Evolutionary conservation across 805 yeast species (phyloP).

Genomic region (Candida patagonica): DNA sequence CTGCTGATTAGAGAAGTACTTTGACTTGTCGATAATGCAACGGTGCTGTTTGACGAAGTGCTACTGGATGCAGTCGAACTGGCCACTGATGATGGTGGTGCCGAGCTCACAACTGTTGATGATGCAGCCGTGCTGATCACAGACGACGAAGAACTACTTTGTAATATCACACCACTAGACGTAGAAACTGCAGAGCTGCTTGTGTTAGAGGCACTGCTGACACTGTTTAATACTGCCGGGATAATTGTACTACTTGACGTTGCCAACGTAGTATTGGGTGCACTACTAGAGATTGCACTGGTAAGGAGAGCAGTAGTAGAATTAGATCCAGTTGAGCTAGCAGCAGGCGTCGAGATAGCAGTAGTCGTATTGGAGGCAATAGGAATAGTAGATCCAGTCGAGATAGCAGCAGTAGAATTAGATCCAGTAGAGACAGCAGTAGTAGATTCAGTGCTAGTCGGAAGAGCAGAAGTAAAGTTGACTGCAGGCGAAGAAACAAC

Average conservation of each 20-base stretch:
- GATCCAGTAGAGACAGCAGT: neutral
- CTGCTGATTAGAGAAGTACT: neutral
- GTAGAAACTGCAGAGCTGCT: slow-evolving; percentile 2
- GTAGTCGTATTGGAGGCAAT: slow-evolving; percentile 3
- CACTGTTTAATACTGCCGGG: neutral
- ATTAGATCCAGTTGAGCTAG: slow-evolving; percentile 6
- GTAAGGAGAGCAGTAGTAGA: slow-evolving; percentile 3
- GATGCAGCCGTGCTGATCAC: neutral
- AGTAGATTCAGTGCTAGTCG: neutral
- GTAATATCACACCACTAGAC: neutral
- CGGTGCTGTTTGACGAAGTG: neutral
- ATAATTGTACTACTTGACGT: neutral
- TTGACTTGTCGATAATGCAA: neutral
- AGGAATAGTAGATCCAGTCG: slow-evolving; percentile 7
- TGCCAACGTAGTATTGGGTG: neutral
- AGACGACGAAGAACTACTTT: neutral
- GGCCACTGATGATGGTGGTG: neutral
- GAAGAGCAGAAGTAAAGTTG: neutral
- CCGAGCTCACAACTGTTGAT: neutral
- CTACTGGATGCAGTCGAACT: neutral
- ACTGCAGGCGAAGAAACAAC: neutral
- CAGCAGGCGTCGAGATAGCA: slow-evolving; percentile 1
- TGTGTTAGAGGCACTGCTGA: no score
- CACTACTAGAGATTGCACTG: neutral
- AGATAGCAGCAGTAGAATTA: neutral